These are phyloP conservation scores for Ustilago nuda DNA, from an alignment of 1,284 basidiomycete genomes.

Conservation along the genomic window DNA sequence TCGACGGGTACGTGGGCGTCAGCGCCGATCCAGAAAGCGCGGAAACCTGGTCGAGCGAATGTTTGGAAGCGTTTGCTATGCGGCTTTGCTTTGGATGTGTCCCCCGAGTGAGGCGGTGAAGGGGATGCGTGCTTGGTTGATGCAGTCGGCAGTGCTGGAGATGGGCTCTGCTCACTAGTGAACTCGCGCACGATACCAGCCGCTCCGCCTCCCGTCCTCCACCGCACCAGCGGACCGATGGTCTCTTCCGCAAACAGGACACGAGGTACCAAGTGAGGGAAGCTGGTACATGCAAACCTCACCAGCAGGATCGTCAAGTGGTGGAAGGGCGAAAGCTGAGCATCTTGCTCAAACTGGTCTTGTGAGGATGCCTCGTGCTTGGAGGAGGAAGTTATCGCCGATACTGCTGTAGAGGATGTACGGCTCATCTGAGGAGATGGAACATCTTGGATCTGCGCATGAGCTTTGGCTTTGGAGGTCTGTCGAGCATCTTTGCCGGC, in stretches of 20 bases:
- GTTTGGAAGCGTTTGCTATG: not conserved
- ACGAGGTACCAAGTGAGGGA: slow-evolving; percentile 65
- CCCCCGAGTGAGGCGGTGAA: not conserved
- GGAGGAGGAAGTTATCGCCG: slow-evolving; percentile 15
- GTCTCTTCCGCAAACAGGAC: slow-evolving; percentile 66
- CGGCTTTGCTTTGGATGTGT: slow-evolving; percentile 2
- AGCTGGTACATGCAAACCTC: slow-evolving; percentile 62
- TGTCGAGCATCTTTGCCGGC: not conserved
- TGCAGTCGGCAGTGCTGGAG: not conserved
- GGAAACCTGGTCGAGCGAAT: slow-evolving; percentile 45
- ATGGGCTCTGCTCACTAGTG: slow-evolving; percentile 20
- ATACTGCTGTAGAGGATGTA: slow-evolving; percentile 12
- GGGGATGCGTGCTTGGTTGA: slow-evolving; percentile 4
- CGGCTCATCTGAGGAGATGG: not conserved
- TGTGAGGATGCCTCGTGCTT: slow-evolving; percentile 27
- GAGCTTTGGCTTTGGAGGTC: not conserved
- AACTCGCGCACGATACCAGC: slow-evolving; percentile 55
- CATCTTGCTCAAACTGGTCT: slow-evolving; percentile 25
- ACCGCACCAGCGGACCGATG: slow-evolving; percentile 64
- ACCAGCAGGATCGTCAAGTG: slow-evolving; percentile 61
- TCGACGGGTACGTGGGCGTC: slow-evolving; percentile 44
- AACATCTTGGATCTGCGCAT: not conserved
- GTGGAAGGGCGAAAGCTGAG: slow-evolving; percentile 61
- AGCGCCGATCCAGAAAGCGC: slow-evolving; percentile 64
- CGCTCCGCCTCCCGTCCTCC: slow-evolving; percentile 65